Base-by-base conservation (phyloP, 371 early-diverging fungal species). In the Furculomyces boomerangus region DNA sequence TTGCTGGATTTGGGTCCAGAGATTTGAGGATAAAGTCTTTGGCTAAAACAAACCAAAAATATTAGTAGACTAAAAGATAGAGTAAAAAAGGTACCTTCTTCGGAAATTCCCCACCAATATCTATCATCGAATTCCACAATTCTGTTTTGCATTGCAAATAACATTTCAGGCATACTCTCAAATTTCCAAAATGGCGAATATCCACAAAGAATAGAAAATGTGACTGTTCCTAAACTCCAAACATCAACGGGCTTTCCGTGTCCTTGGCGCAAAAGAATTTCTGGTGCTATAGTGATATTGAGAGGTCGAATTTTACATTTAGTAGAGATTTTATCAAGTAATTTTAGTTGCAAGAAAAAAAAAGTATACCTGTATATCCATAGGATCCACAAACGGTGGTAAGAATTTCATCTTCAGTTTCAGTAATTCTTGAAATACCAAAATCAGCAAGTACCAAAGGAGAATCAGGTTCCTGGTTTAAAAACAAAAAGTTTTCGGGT, bases 361-460 rank as follows among this genome's bases (percentile, higher is more conserved):
- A 45, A 27, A 24, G 22, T 45, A 8, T 45, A 45, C 46, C 46
- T 25, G 79, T 66, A 48, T 88, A 87, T 39, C 90, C 94, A 20
- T 90, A 80, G 8, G 97, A 91, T 13, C 98, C 98, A 62, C 95
- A 93, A 57, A 93, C 87, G 2, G 94, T 96, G 30, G 87, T 90
- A 20, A 51, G 60, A 7, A 70, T 45, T 59, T 62, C 67, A 56
- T 65, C 53, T 24, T 61, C 55, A 53, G 54, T 80, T 62, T n/a
- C 75, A 59, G 86, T 79, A 27, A 78, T 74, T 55, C 84, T 86
- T 28, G 84, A 82, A 27, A 92, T 70, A 1, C 91, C 90, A 66
- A 92, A 89, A 62, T 90, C 92, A 0, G 86, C 77, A 50, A 92
- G 66, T 40, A 86, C 79, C 31, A 92, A 77, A 61, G 89, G 92